A percentile compares a stretch with the other conserved stretches of the same genome.
Evolutionary conservation across 2,329 filamentous ascomycete species (phyloP).

Genomic region (Botrytis galanthina): DNA sequence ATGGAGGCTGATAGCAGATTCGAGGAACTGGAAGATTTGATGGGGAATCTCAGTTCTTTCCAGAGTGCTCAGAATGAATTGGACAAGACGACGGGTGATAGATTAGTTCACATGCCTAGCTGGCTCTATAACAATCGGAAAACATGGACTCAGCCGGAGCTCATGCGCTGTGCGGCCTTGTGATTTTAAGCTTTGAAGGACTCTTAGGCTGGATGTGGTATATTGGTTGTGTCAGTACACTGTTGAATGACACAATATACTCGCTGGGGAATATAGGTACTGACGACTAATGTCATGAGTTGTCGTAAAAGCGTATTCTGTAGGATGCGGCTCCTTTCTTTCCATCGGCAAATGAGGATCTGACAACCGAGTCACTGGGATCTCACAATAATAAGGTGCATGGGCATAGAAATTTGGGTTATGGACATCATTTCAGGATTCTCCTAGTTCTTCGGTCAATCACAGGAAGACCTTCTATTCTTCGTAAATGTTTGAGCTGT

Average conservation of each 20-base stretch:
- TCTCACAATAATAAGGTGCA: neutral
- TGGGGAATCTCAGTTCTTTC: neutral
- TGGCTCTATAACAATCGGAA: neutral
- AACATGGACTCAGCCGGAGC: neutral
- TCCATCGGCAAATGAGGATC: accelerated
- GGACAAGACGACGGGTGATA: neutral
- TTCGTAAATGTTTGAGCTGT: neutral
- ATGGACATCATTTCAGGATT: neutral
- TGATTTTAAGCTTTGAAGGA: neutral
- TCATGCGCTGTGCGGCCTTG: neutral
- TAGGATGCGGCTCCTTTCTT: neutral
- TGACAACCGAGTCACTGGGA: accelerated
- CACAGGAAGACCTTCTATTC: neutral
- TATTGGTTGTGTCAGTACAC: neutral
- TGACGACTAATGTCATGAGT: neutral
- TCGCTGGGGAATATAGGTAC: no score
- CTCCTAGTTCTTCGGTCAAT: neutral
- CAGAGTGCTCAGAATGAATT: accelerated
- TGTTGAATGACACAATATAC: neutral
- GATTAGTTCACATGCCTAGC: neutral
- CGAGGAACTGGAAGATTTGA: neutral
- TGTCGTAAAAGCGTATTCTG: no score
- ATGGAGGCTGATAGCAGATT: neutral
- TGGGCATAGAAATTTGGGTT: accelerated
- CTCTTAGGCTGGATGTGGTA: no score